Evolutionary conservation across 768 basidiomycete genomes (phyloP).

Genomic region (Xerocomus potaroensis): DNA sequence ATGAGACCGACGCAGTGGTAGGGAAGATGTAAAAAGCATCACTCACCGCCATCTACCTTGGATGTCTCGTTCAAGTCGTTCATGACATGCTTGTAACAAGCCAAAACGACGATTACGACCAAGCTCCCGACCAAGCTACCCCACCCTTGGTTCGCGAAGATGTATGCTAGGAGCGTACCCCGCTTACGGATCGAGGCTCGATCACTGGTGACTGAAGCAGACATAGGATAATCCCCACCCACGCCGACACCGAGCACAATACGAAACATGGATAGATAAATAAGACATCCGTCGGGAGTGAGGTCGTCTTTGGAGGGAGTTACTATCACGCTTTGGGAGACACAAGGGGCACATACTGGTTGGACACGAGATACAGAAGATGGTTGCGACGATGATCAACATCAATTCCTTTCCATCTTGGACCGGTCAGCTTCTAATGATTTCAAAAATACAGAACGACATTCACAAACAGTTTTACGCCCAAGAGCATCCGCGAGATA

Average conservation of each 20-base stretch:
- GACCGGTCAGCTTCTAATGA: conserved; percentile 1
- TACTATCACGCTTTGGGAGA: background rate
- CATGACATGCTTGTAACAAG: conserved; percentile 61
- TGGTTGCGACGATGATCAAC: conserved; percentile 76
- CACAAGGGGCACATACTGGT: conserved; percentile 37
- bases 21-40: background rate
- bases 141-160: conserved; percentile 78
- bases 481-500: conserved; percentile 65
- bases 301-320: conserved; percentile 38
- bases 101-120: conserved; percentile 59
- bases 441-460: background rate
- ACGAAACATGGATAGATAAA: conserved; percentile 64
- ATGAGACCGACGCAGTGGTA: background rate
- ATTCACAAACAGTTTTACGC: conserved; percentile 61
- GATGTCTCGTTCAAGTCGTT: conserved; percentile 51
- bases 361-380: conserved; percentile 61
- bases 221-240: conserved; percentile 80
- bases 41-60: conserved; percentile 67
- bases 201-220: conserved; percentile 63
- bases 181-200: conserved; percentile 60
- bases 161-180: conserved; percentile 72
- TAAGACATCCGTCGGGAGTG: conserved; percentile 46
- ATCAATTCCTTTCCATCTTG: conserved; percentile 75
- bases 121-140: conserved; percentile 63
- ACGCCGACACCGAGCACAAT: conserved; percentile 75